phyloP scores from a whole-genome alignment of 352 stramenopile species.

The Phytophthora pini region DNA sequence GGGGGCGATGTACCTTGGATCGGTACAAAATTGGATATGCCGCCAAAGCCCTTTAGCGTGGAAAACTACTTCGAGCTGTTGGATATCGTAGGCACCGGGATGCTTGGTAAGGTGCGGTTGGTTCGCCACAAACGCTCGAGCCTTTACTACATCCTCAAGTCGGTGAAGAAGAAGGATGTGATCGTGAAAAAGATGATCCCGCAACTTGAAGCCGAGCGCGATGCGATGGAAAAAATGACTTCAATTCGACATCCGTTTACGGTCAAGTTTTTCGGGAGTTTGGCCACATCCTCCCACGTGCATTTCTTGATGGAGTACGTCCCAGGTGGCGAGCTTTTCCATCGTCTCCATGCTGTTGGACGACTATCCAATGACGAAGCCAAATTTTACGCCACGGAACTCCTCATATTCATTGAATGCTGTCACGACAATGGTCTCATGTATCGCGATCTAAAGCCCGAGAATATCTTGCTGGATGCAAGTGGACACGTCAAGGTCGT shows the following conservation, averaged over 20 bases:
- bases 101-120: slow-evolving; percentile 73
- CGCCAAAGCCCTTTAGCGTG: slow-evolving; percentile 59
- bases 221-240: slow-evolving; percentile 52
- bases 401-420: slow-evolving; percentile 63
- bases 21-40: slow-evolving; percentile 58
- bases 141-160: slow-evolving; percentile 79
- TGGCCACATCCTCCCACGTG: slow-evolving; percentile 64
- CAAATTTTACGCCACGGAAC: slow-evolving; percentile 82
- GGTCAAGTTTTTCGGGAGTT: slow-evolving; percentile 64
- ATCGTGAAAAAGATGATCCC: slow-evolving; percentile 61
- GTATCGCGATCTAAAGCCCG: slow-evolving; percentile 91
- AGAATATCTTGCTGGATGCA: slow-evolving; percentile 90
- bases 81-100: slow-evolving; percentile 70
- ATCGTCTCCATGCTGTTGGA: slow-evolving; percentile 56
- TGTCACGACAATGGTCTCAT: slow-evolving; percentile 68
- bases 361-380: slow-evolving; percentile 67
- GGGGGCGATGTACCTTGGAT: slow-evolving; percentile 43
- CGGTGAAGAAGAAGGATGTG: slow-evolving; percentile 73
- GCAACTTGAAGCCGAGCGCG: slow-evolving; percentile 62
- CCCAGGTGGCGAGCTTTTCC: slow-evolving; percentile 72
- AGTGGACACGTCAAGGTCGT: slow-evolving; percentile 71
- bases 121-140: slow-evolving; percentile 64
- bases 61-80: slow-evolving; percentile 66
- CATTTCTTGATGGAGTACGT: slow-evolving; percentile 78
- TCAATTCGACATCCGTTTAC: slow-evolving; percentile 56